phyloP scores from a whole-genome alignment of 495 filamentous ascomycete genomes.

The Daldinia grandis region DNA sequence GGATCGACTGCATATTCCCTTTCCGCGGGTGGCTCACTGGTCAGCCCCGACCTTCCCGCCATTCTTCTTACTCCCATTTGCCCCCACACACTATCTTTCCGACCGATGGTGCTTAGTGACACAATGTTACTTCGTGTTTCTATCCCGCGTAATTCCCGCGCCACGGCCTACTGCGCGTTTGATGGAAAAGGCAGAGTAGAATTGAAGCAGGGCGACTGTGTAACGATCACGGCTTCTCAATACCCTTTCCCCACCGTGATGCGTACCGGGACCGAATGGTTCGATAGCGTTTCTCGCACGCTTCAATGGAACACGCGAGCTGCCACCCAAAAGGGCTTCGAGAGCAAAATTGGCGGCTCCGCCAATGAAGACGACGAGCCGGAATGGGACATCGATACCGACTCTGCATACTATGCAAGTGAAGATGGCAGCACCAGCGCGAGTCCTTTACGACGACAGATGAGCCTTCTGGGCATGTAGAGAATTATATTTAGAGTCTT shows the following conservation, averaged over 20 bases:
- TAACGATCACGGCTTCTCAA: constrained; percentile 91
- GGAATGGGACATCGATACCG: constrained; percentile 87
- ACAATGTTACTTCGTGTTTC: constrained; percentile 88
- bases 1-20: constrained; percentile 96
- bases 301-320: constrained; percentile 92
- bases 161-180: constrained; percentile 93
- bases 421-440: constrained; percentile 67
- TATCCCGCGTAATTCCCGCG: constrained; percentile 82
- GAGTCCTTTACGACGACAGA: constrained; percentile 72
- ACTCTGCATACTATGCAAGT: constrained; percentile 70
- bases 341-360: constrained; percentile 50
- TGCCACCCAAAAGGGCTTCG: constrained; percentile 84
- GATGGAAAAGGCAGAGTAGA: constrained; percentile 96
- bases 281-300: constrained; percentile 88
- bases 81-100: constrained; percentile 94
- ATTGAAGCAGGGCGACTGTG: constrained; percentile 88
- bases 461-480: constrained; percentile 67
- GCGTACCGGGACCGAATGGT: constrained; percentile 85
- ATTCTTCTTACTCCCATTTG: constrained; percentile 98
- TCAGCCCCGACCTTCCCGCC: constrained; percentile 95
- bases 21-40: constrained; percentile 92
- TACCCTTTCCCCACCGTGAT: constrained; percentile 97
- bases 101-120: constrained; percentile 98
- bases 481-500: constrained; percentile 41
- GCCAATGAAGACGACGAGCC: constrained; percentile 60